phyloP scores from a whole-genome alignment of 305 asterid genomes.

The Fraxinus latifolia region DNA sequence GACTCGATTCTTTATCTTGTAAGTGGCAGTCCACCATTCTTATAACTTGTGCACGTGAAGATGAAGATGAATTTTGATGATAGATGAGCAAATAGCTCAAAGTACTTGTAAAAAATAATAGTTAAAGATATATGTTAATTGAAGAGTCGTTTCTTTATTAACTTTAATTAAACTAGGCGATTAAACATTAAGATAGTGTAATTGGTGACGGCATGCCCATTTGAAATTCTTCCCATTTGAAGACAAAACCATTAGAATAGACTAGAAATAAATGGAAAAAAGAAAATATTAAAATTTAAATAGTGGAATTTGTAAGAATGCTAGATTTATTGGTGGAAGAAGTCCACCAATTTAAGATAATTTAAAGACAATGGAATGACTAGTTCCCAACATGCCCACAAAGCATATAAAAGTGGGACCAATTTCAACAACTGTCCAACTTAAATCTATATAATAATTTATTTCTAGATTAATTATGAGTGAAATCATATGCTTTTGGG shows the following conservation, averaged over 20 bases:
- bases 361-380: constrained; percentile 50
- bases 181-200: constrained; percentile 7
- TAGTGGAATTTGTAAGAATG: constrained; percentile 45
- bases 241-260: constrained; percentile 35
- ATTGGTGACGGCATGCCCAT: constrained; percentile 45
- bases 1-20: background rate
- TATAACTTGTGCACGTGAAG: background rate
- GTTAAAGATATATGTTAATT: background rate
- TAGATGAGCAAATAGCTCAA: background rate
- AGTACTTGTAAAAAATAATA: background rate
- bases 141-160: background rate
- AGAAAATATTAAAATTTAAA: constrained; percentile 10
- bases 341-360: constrained; percentile 50
- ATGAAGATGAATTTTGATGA: background rate
- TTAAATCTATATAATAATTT: constrained; percentile 36
- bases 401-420: constrained; percentile 59
- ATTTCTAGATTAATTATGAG: constrained; percentile 43
- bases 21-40: background rate
- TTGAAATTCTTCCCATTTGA: constrained; percentile 45
- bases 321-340: constrained; percentile 45
- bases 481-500: constrained; percentile 54
- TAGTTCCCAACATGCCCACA: constrained; percentile 51
- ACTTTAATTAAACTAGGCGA: background rate
- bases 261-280: constrained; percentile 27
- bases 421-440: constrained; percentile 57